Conservation (phyloP, 192 early-diverging fungal species). For the Coemansia asiatica region DNA sequence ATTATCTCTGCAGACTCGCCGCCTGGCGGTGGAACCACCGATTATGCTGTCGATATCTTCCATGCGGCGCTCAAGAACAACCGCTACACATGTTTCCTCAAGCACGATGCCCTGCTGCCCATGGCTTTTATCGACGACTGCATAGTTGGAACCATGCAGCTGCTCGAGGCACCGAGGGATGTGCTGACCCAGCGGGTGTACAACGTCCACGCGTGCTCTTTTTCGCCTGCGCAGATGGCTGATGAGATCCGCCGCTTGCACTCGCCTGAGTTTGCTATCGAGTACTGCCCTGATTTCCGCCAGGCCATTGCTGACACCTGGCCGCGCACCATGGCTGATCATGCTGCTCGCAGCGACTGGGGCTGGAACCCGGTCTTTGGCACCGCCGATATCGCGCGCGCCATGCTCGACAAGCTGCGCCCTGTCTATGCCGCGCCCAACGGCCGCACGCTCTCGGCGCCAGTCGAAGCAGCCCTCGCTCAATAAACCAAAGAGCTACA, state of each 20-base stretch:
- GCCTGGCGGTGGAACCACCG: constrained; percentile 68
- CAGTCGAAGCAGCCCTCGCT: constrained; percentile 7
- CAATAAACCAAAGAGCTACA: not conserved
- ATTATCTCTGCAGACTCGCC: constrained; percentile 67
- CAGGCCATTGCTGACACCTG: constrained; percentile 68
- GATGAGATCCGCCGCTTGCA: constrained; percentile 56
- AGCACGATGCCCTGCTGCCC: constrained; percentile 58
- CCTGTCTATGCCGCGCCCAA: constrained; percentile 46
- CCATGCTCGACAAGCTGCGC: constrained; percentile 61
- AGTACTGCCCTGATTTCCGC: constrained; percentile 61
- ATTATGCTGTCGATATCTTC: constrained; percentile 71
- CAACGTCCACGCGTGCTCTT: constrained; percentile 64
- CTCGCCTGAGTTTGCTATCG: constrained; percentile 58
- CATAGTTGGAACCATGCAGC: constrained; percentile 64
- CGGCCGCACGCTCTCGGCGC: constrained; percentile 4
- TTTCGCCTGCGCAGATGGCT: constrained; percentile 60
- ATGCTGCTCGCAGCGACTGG: constrained; percentile 61
- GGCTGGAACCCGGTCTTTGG: constrained; percentile 65
- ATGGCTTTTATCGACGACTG: constrained; percentile 72
- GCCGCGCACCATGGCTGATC: constrained; percentile 64
- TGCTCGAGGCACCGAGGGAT: constrained; percentile 56
- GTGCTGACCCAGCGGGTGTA: constrained; percentile 61
- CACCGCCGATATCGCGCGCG: constrained; percentile 59
- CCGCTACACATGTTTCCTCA: constrained; percentile 61
- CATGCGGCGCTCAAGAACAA: constrained; percentile 62